Evolutionary conservation across 108 stramenopile species (phyloP), one percentile per base, ranked within the genome.

Genomic region (Epithemia pelagica): DNA sequence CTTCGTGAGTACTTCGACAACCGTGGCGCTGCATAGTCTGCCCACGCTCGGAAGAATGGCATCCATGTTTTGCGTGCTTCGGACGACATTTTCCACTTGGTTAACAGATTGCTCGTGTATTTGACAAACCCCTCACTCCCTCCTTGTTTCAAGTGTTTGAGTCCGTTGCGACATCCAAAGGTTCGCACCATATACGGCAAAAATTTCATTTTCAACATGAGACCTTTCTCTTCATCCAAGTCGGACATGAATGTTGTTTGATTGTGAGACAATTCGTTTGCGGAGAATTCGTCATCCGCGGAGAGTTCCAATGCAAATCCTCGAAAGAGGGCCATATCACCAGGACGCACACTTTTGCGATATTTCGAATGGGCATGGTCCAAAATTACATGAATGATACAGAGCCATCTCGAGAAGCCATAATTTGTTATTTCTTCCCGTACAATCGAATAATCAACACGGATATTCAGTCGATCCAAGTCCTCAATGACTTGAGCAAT

Each of bases 171-270:
- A 71, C 87, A 89, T 51, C 81, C 59, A 72, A 92, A 92, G 5
- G 91, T 92, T 21, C 91, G 74, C 7, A 89, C 78, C 91, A 92
- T 92, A 74, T 92, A 92, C 3, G 91, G 91, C 18, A 92, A 67
- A 24, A 89, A 79, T 64, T 92, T 92, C 91, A 92, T 92, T 74
- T 92, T 92, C 2, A 92, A 71, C 88, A 92, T 92, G 52, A 92
- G 79, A 27, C 25, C 52, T 31, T 31, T 53, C 15, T 60, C n/a
- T 5, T 24, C 54, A 55, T 21, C 52, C 18, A 21, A 18, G n/a
- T 30, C 61, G 7, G 27, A 20, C 18, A 37, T 30, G 27, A 24
- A 20, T 20, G 28, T 28, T 67, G 23, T 24, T 69, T 10, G 23
- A 20, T 60, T 30, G 59, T 8, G 64, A 21, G 51, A 57, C 31